Evolutionary conservation across 495 filamentous ascomycete species (phyloP), one percentile per base, ranked within the genome.

Genomic region (Aspergillus sparsus): DNA sequence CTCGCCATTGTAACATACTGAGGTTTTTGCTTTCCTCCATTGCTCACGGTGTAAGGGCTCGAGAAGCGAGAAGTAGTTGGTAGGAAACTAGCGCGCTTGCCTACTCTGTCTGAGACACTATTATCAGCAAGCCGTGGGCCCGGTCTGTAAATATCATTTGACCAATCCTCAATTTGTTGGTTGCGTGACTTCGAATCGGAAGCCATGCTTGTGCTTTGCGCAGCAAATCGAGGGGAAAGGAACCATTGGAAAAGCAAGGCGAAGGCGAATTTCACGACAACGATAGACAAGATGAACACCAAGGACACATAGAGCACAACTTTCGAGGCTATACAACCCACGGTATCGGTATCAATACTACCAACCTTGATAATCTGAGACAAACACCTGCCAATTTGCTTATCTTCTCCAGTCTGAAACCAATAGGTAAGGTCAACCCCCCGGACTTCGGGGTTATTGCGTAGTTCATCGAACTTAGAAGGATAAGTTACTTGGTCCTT

Each of bases 131-230:
- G 77, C 49, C 91, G 87, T 57, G 90, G 90, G 3, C 91, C 90
- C 10, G 92, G 88, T 32, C 91, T 87, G 67, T 98, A 97, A 66
- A 98, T 98, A 64, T 99, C 95, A 60, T 99, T 93, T 11, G 86
- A 88, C 95, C 95, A 99, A 63, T 97, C 93, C 73, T 99, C 95
- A 57, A 99, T 99, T 70, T 98, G 91, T 60, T 91, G 87, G 56
- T 93, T 87, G 46, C 95, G 85, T 70, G 89, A 87, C 68, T 89
- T 90, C 47, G 82, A 80, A 71, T 92, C 87, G 3, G 88, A 82
- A 13, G 74, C 75, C 68, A 85, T 76, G 10, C 87, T 89, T 3
- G 93, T 90, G 66, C 87, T 92, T 32, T 80, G 74, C 0, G 94
- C 89, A 8, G 87, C 93, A 68, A 91, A 93, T 33, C 85, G 87